Conservation (phyloP, 345 rosid species). For the Hibiscus syriacus region DNA sequence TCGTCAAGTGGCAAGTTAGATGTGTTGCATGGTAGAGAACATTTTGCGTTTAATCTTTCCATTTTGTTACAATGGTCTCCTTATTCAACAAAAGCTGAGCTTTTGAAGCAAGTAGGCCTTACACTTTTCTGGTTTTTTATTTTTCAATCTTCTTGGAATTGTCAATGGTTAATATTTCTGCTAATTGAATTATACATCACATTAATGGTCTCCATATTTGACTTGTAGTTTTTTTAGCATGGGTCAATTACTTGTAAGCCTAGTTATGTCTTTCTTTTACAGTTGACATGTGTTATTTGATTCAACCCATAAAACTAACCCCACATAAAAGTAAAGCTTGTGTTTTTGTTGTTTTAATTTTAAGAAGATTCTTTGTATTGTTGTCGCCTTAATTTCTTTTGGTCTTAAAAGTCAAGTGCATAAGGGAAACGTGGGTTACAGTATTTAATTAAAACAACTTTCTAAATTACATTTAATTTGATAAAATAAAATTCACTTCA, state of each 20-base stretch:
- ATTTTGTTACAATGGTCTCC: slow-evolving; percentile 83
- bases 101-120: too few species aligned
- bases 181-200: background rate
- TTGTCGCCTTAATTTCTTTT: background rate
- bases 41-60: slow-evolving; percentile 55
- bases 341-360: background rate
- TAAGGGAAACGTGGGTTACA: background rate
- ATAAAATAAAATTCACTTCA: background rate
- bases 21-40: slow-evolving; percentile 54
- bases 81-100: too few species aligned
- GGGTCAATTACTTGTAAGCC: background rate
- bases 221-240: background rate
- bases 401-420: background rate
- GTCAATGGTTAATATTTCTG: background rate
- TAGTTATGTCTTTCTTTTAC: background rate
- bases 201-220: background rate
- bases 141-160: background rate
- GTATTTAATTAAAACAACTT: background rate
- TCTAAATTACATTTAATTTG: background rate
- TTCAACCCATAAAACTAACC: background rate
- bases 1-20: slow-evolving; percentile 29
- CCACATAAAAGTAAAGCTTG: background rate
- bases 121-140: background rate
- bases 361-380: background rate
- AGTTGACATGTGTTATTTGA: background rate